phyloP scores from a whole-genome alignment of 2,329 filamentous ascomycete species.

The Leptographium galeiforme region DNA sequence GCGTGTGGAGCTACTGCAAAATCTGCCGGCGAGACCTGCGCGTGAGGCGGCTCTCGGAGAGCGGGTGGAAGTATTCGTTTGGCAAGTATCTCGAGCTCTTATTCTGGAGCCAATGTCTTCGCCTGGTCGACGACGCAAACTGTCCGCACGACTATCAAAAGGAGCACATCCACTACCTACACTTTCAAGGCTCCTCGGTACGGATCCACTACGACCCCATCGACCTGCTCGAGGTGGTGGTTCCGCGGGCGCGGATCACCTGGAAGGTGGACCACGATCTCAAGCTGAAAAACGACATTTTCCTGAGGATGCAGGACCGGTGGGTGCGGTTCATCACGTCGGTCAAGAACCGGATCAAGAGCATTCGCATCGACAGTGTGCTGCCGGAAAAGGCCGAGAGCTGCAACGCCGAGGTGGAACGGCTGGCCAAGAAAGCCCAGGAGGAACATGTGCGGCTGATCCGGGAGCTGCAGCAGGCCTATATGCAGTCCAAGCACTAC shows the following conservation, averaged over 20 bases:
- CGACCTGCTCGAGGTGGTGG: constrained; percentile 84
- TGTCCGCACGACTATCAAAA: constrained; percentile 88
- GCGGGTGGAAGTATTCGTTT: constrained; percentile 96
- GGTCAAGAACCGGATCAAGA: constrained; percentile 68
- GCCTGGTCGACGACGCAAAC: constrained; percentile 46
- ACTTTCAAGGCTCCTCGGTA: constrained; percentile 71
- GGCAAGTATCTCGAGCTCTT: constrained; percentile 96
- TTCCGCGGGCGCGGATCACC: constrained; percentile 77
- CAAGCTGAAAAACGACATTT: constrained; percentile 85
- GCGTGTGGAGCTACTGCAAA: constrained; percentile 98
- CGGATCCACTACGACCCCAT: constrained; percentile 88
- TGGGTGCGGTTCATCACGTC: constrained; percentile 80
- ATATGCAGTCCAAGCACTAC: constrained; percentile 90
- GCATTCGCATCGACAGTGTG: constrained; percentile 85
- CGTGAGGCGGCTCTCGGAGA: constrained; percentile 80
- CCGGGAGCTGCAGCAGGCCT: constrained; percentile 72
- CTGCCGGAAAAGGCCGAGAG: constrained; percentile 73
- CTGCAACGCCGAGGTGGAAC: constrained; percentile 71
- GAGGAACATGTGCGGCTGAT: constrained; percentile 69
- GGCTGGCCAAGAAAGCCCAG: constrained; percentile 62
- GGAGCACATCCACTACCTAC: constrained; percentile 88
- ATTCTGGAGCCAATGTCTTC: constrained; percentile 83
- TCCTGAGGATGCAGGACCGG: constrained; percentile 63
- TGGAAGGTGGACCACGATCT: constrained; percentile 98
- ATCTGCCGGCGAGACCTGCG: constrained; percentile 83